Base-by-base conservation (phyloP, 2,329 filamentous ascomycete genomes). In the Fusarium nelsonii region DNA sequence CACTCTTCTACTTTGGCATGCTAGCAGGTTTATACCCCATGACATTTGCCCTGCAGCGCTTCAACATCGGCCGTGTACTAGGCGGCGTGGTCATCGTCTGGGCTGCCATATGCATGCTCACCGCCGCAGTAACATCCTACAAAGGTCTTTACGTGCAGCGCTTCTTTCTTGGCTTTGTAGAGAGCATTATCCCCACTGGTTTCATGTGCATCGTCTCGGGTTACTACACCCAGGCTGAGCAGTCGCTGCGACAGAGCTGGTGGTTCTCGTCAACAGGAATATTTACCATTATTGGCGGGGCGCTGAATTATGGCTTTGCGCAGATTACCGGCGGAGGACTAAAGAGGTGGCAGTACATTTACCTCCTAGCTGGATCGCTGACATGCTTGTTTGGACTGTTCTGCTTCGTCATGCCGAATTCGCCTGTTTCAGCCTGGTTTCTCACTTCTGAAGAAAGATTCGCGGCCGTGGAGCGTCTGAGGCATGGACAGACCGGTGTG, bases 1-100 rank as follows among this genome's bases (percentile, higher is more conserved):
- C 90, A 0, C 83, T 93, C 73, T 93, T 94, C 81, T 94, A 93
- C 81, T 93, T 94, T 70, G 91, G 91, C 37, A 92, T 92, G 90
- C 83, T 94, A 3, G 88, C 86, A 1, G 91, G 91, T 0, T 81
- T 92, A 4, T 93, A 92, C 65, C 91, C 91, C 3, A 88, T 93
- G 86, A 90, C 90, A 0, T 92, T 91, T 63, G 81, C 87, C 1
- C 81, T 92, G 2, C 91, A 94, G 77, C 86, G 87, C 20, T 91
- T 92, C 80, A 82, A 88, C 62, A 83, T 88, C 3, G 86, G 88
- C n/a, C 83, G 84, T 46, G 86, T 91, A 2, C 84, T 94, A 4
- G 90, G 90, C 14, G 81, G 74, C 14, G 81, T 90, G 3, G 88
- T 92, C 3, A 79, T 92, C 50, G 54, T 91, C 8, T 93, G 91